Evolutionary conservation across 2,329 filamentous ascomycete species (phyloP).

Genomic region (Pestalotiopsis fici): DNA sequence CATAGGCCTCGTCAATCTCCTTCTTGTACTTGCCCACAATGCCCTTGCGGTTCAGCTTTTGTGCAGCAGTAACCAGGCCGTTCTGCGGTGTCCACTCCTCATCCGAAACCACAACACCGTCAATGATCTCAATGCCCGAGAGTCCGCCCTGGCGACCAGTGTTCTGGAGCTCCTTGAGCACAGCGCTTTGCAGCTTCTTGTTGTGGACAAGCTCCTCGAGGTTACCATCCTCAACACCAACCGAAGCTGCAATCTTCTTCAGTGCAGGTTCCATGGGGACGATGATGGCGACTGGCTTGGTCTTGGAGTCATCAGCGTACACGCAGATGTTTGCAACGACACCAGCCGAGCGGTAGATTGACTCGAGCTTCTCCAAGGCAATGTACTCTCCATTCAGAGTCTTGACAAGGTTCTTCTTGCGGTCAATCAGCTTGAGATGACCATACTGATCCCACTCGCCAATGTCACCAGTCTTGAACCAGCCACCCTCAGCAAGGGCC

Average conservation of each 20-base stretch:
- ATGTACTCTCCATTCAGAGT: constrained; percentile 82
- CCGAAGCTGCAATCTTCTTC: constrained; percentile 48
- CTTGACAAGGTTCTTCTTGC: constrained; percentile 89
- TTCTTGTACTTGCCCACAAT: constrained; percentile 63
- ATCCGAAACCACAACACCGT: constrained; percentile 69
- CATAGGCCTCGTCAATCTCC: constrained; percentile 63
- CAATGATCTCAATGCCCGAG: constrained; percentile 68
- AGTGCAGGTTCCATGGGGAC: constrained; percentile 57
- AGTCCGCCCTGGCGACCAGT: constrained; percentile 64
- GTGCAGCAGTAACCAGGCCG: constrained; percentile 66
- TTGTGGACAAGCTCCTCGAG: constrained; percentile 69
- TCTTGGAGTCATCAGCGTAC: constrained; percentile 51
- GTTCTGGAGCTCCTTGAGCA: constrained; percentile 66
- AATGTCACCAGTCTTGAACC: constrained; percentile 89
- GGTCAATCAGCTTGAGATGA: constrained; percentile 77
- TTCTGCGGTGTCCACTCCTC: constrained; percentile 79
- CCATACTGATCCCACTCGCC: constrained; percentile 75
- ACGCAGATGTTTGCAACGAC: constrained; percentile 60
- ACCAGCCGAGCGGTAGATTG: constrained; percentile 49
- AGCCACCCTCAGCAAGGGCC: constrained; percentile 70
- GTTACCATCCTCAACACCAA: constrained; percentile 54
- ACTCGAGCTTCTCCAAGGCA: constrained; percentile 71
- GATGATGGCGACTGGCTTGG: constrained; percentile 58
- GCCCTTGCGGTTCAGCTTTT: constrained; percentile 72
- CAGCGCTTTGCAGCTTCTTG: constrained; percentile 62